Conservation (phyloP, 2,329 filamentous ascomycete species). For the Parascedosporium putredinis region DNA sequence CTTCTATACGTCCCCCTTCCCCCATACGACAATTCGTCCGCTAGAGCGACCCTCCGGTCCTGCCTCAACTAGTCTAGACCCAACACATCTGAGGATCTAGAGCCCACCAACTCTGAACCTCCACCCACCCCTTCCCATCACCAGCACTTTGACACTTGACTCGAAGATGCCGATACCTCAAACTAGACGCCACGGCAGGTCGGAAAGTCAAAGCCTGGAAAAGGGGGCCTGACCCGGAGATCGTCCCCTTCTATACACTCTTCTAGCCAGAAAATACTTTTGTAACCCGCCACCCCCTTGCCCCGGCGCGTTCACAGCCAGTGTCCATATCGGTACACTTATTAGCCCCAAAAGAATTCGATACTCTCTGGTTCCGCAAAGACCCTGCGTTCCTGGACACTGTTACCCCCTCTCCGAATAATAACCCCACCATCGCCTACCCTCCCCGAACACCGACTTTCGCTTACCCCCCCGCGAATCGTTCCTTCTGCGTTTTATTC, state of each 20-base stretch:
- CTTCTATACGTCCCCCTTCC: no score
- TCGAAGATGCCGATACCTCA: background rate
- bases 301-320: background rate
- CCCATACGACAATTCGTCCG: no score
- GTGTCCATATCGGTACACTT: background rate
- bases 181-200: background rate
- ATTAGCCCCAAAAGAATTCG: background rate
- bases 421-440: constrained; percentile 2
- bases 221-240: background rate
- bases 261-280: background rate
- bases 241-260: background rate
- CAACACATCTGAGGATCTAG: background rate
- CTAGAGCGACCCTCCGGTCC: no score
- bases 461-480: background rate
- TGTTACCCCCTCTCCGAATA: background rate
- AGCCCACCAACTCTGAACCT: background rate
- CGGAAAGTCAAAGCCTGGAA: background rate
- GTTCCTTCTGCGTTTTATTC: background rate
- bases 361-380: background rate
- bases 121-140: background rate
- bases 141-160: background rate
- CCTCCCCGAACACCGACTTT: background rate
- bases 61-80: constrained; percentile 1
- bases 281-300: background rate
- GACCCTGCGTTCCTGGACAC: background rate